Evolutionary conservation across 1,284 basidiomycete species (phyloP), one percentile per base, ranked within the genome.

Genomic region (Trametes hirsuta): DNA sequence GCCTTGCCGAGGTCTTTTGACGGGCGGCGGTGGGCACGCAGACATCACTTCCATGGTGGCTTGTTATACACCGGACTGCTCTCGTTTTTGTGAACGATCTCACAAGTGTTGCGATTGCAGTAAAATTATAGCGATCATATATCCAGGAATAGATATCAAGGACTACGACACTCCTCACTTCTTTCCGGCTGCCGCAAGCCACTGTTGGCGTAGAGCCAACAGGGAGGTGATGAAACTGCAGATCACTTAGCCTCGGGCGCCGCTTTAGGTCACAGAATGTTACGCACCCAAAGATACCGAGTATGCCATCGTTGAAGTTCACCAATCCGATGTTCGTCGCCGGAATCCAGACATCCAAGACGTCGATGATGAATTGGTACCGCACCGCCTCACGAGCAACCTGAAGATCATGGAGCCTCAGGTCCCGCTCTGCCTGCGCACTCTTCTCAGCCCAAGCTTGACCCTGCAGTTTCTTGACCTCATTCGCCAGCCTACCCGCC

Each of bases 261-360:
- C 39, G 9, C 30, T 30, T 8, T 30, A 30, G 4, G 4, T 10
- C 30, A 15, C 10, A 9, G 21, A 50, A 57, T 6, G 21, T 10
- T 10, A 77, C 85, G 68, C 69, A 95, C 91, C 95, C 95, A 67
- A 93, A 84, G 58, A 91, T 78, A 60, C 95, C 95, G 37, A 96
- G 77, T 18, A 87, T 72, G 46, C 97, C 97, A 63, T 99, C 97
- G 73, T 92, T 95, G 66, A 97, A 72, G 68, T 86, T 84, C 65
- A 91, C 83, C 61, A 93, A 79, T 47, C 90, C 94, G 47, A 95
- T 82, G 63, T 85, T 90, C 46, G 91, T 90, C 11, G 95, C 92
- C 11, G 97, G 97, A 71, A 96, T 87, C 87, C 93, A 94, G 66
- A 95, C 76, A 72, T 97, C 94, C 61, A 95, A 79, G 21, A 85